A percentile compares a stretch with the other conserved stretches of the same genome.
Evolutionary conservation across 306 rosid species (phyloP).

Genomic region (Pyrus betulifolia): DNA sequence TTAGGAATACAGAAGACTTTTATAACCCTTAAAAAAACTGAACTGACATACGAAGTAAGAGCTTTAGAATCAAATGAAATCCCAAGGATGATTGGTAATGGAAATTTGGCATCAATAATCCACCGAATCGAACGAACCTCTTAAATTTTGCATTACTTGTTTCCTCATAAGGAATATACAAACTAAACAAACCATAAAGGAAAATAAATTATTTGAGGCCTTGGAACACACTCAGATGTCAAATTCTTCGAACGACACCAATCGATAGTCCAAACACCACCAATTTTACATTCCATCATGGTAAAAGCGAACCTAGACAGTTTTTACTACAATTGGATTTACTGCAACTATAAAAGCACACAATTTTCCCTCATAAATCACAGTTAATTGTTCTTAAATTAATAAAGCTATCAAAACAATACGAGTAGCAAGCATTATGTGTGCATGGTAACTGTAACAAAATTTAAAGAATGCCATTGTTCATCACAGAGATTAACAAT

Average conservation of each 20-base stretch:
- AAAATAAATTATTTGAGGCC: not conserved
- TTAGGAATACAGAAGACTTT: not conserved
- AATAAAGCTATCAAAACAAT: not conserved
- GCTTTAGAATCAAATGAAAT: not conserved
- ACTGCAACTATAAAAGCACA: not conserved
- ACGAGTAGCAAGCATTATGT: not conserved
- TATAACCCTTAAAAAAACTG: not conserved
- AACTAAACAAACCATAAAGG: too few species aligned
- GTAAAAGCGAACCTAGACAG: too few species aligned
- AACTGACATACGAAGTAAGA: not conserved
- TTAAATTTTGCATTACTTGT: not conserved
- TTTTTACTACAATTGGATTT: not conserved
- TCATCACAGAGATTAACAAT: not conserved
- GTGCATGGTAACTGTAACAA: not conserved
- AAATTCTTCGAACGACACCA: not conserved
- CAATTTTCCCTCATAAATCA: not conserved
- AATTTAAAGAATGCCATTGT: not conserved
- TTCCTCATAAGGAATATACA: not conserved
- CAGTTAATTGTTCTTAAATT: slow-evolving; percentile 5
- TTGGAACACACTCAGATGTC: not conserved
- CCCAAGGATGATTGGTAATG: not conserved
- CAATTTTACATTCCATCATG: not conserved
- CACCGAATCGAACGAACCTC: not conserved
- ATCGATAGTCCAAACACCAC: not conserved
- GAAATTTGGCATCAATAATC: not conserved